Percentiles rank a stretch among this genome's conserved stretches.
These are phyloP conservation scores for Aspergillus pseudoviridinutans DNA, from an alignment of 2,329 filamentous ascomycete species.

Conservation along the genomic window DNA sequence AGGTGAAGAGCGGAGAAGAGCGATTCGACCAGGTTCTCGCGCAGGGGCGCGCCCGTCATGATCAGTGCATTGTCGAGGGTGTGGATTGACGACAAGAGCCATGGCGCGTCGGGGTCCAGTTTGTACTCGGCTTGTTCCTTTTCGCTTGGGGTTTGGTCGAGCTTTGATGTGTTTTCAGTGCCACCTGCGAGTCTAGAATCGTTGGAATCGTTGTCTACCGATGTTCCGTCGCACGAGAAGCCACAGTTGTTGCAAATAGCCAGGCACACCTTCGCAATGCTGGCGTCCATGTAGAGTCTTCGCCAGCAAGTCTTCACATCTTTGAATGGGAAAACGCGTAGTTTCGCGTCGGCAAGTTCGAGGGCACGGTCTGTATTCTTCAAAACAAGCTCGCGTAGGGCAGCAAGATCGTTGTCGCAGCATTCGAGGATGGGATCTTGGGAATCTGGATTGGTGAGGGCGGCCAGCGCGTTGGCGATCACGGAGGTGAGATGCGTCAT, in stretches of 20 bases:
- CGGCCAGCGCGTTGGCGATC: conserved; percentile 21
- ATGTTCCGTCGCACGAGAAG: conserved; percentile 2
- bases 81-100: conserved; percentile 58
- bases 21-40: conserved; percentile 45
- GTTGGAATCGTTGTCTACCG: background rate
- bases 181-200: background rate
- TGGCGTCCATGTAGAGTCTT: conserved; percentile 55
- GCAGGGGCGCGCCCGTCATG: conserved; percentile 61
- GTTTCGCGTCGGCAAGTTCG: conserved; percentile 48
- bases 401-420: conserved; percentile 19
- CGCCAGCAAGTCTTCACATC: conserved; percentile 55
- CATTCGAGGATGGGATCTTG: conserved; percentile 38
- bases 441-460: conserved; percentile 24
- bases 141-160: conserved; percentile 7
- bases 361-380: conserved; percentile 41
- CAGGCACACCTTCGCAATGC: conserved; percentile 44
- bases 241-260: conserved; percentile 24
- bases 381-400: conserved; percentile 23
- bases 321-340: conserved; percentile 55
- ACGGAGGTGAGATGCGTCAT: conserved; percentile 19
- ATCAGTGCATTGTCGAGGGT: conserved; percentile 73
- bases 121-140: conserved; percentile 3
- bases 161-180: background rate
- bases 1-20: conserved; percentile 33
- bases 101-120: conserved; percentile 28